Percentiles rank a stretch among this genome's conserved stretches.
phyloP scores from a whole-genome alignment of 2,329 filamentous ascomycete species.

The Neopestalotiopsis clavispora region DNA sequence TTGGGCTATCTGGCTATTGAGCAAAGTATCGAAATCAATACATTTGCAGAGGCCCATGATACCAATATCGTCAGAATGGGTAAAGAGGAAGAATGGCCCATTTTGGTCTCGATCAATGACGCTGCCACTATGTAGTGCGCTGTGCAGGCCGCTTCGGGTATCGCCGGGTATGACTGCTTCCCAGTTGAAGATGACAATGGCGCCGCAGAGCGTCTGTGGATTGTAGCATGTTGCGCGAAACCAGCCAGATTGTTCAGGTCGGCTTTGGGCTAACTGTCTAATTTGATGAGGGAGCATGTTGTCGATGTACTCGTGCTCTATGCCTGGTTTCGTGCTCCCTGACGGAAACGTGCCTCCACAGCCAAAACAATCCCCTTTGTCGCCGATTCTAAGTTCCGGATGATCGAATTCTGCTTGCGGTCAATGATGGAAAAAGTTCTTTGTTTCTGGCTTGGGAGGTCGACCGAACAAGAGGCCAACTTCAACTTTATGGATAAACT shows the following conservation, averaged over 20 bases:
- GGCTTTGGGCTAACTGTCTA: background rate
- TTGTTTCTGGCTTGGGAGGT: background rate
- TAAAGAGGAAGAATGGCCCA: background rate
- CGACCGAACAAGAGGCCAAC: too few relatives aligned
- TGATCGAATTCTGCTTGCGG: background rate
- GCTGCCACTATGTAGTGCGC: background rate
- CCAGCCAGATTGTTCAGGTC: background rate
- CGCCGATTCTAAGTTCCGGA: too few relatives aligned
- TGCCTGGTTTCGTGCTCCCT: too few relatives aligned
- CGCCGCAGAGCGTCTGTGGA: background rate
- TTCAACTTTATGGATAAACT: too few relatives aligned
- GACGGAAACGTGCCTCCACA: background rate
- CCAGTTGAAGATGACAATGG: background rate
- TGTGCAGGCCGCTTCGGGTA: background rate
- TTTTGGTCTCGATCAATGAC: background rate
- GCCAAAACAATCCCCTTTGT: background rate
- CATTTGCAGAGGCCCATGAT: background rate
- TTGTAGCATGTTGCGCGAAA: background rate
- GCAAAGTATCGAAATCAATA: background rate
- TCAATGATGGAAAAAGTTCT: background rate
- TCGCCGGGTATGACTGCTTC: background rate
- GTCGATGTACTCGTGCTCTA: too few relatives aligned
- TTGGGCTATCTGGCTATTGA: background rate
- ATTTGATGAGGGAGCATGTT: background rate
- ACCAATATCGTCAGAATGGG: background rate